Percentiles rank a stretch among this genome's conserved stretches.
Conservation (phyloP, 2,329 filamentous ascomycete genomes). For the Exophiala phaeomuriformis region DNA sequence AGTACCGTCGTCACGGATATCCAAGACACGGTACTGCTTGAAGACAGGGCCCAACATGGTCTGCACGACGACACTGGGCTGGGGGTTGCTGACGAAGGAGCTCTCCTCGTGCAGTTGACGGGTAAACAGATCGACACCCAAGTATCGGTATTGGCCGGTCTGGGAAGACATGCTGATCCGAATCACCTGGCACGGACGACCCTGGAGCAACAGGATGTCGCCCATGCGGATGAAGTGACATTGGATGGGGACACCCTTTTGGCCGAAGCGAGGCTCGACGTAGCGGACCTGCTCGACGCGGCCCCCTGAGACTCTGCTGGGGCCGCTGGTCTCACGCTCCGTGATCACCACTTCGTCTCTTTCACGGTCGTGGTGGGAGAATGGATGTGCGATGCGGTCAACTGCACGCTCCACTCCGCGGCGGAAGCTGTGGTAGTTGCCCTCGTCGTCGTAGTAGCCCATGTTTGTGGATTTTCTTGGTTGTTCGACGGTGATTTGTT, state of each 20-base stretch:
- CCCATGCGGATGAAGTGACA: constrained; percentile 99
- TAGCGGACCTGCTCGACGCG: constrained; percentile 43
- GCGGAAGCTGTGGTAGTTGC: constrained; percentile 67
- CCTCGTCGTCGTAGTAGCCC: constrained; percentile 76
- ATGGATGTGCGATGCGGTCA: constrained; percentile 58
- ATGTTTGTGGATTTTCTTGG: constrained; percentile 50
- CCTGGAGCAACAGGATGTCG: constrained; percentile 97
- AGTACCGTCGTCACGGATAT: constrained; percentile 75
- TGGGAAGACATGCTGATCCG: constrained; percentile 96
- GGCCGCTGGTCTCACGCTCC: constrained; percentile 38
- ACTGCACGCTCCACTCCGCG: constrained; percentile 61
- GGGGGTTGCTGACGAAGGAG: constrained; percentile 93
- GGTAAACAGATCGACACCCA: constrained; percentile 99
- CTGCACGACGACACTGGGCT: constrained; percentile 93
- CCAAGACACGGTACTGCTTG: constrained; percentile 99
- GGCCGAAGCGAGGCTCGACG: constrained; percentile 45
- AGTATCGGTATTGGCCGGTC: constrained; percentile 99
- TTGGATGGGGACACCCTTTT: constrained; percentile 68
- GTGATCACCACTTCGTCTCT: constrained; percentile 36
- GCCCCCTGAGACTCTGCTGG: constrained; percentile 41
- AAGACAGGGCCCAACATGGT: constrained; percentile 99
- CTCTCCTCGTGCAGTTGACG: constrained; percentile 99
- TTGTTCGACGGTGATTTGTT: constrained; percentile 46
- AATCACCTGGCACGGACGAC: constrained; percentile 98
- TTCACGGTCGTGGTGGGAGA: constrained; percentile 44